Percentiles rank a stretch among this genome's conserved stretches.
phyloP scores from a whole-genome alignment of 371 early-diverging fungal species.

The Mucor piriformis region DNA sequence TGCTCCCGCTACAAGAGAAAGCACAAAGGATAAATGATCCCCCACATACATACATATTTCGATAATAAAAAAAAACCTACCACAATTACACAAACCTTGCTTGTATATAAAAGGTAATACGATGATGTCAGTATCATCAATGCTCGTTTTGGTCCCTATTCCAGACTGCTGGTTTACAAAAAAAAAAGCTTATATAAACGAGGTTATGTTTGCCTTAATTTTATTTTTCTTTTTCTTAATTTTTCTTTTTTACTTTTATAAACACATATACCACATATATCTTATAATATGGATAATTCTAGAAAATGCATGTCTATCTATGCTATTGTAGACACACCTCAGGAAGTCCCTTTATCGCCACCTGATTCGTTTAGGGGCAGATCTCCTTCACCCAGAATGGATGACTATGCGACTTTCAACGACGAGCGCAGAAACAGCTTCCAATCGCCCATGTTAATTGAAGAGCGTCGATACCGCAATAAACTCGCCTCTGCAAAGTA shows the following conservation, averaged over 20 bases:
- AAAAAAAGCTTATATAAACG: neutral
- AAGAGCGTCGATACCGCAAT: conserved; percentile 27
- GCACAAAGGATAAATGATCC: neutral
- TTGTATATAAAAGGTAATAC: neutral
- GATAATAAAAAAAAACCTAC: neutral
- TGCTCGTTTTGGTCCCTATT: neutral
- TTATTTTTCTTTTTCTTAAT: conserved; percentile 4
- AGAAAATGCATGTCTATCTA: conserved; percentile 38
- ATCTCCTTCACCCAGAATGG: conserved; percentile 22
- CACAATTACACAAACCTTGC: neutral
- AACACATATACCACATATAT: neutral
- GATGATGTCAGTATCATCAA: conserved; percentile 9
- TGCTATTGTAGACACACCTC: conserved; percentile 27
- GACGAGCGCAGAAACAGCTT: conserved; percentile 18
- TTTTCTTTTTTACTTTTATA: neutral
- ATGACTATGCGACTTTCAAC: conserved; percentile 7
- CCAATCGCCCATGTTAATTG: conserved; percentile 24
- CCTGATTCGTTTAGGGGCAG: conserved; percentile 26
- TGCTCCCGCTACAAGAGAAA: conserved; percentile 47
- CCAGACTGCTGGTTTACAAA: neutral
- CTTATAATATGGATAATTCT: conserved; percentile 26
- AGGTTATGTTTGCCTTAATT: conserved; percentile 4
- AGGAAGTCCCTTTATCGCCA: conserved; percentile 31
- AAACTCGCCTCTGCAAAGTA: conserved; percentile 34
- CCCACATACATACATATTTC: neutral